These are phyloP conservation scores for Fusarium sp. DNA, from an alignment of 2,329 filamentous ascomycete genomes.

Conservation along the genomic window DNA sequence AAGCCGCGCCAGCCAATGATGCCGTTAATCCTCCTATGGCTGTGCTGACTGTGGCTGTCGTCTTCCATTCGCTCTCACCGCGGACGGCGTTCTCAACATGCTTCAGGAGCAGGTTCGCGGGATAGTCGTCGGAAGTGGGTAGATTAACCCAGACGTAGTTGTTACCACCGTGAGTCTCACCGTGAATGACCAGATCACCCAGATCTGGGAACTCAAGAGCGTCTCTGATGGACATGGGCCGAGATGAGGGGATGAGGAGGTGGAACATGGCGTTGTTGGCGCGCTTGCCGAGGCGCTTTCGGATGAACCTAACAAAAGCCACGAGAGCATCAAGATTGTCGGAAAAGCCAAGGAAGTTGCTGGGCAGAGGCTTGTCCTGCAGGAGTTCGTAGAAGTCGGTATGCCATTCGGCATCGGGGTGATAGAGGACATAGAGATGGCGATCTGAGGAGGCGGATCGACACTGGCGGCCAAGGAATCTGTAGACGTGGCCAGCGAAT, in stretches of 20 bases:
- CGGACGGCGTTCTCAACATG: conserved; percentile 24
- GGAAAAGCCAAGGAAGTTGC: conserved; percentile 28
- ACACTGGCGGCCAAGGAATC: conserved; percentile 20
- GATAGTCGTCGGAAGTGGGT: conserved; percentile 17
- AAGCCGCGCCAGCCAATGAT: conserved; percentile 21
- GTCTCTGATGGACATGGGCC: conserved; percentile 22
- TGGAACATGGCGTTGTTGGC: conserved; percentile 28
- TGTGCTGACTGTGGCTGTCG: conserved; percentile 25
- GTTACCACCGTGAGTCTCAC: conserved; percentile 19
- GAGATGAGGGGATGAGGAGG: conserved; percentile 24
- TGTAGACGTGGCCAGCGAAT: conserved; percentile 22
- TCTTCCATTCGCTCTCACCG: conserved; percentile 28
- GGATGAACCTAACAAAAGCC: conserved; percentile 20
- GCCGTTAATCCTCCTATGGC: conserved; percentile 22
- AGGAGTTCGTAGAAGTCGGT: conserved; percentile 21
- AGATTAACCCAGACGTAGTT: conserved; percentile 33
- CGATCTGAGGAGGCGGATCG: conserved; percentile 18
- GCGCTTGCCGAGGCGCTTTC: conserved; percentile 25
- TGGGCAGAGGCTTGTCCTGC: conserved; percentile 24
- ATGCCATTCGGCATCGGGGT: conserved; percentile 26
- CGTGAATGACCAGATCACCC: conserved; percentile 17
- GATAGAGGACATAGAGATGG: conserved; percentile 29
- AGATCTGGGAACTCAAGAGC: conserved; percentile 29
- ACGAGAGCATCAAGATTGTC: conserved; percentile 29
- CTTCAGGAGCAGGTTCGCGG: conserved; percentile 9